Percentiles rank a stretch among this genome's conserved stretches.
Evolutionary conservation across 768 basidiomycete species (phyloP).

Genomic region (Cubamyces sp.): DNA sequence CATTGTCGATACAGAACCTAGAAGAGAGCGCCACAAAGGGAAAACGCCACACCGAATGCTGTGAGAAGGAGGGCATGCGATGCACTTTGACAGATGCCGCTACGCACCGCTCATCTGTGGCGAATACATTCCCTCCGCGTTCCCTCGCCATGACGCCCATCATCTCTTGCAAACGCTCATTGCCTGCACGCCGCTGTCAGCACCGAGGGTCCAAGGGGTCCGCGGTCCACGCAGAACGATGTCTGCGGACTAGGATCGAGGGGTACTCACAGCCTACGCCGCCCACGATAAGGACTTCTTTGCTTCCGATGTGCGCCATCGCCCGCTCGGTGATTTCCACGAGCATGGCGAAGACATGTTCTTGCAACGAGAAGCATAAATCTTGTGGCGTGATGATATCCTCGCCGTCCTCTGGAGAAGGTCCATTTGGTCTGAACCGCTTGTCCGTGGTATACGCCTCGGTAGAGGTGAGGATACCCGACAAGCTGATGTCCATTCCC

Average conservation of each 20-base stretch:
- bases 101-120: constrained; percentile 89
- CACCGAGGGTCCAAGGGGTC: background rate
- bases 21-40: background rate
- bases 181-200: constrained; percentile 54
- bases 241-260: background rate
- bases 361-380: constrained; percentile 95
- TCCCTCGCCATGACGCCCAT: constrained; percentile 98
- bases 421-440: constrained; percentile 63
- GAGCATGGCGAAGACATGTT: constrained; percentile 96
- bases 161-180: constrained; percentile 94
- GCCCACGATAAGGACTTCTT: constrained; percentile 95
- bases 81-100: constrained; percentile 4
- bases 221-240: too few relatives aligned
- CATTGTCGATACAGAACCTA: constrained; percentile 99
- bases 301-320: constrained; percentile 98
- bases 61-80: background rate
- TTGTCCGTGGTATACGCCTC: constrained; percentile 90
- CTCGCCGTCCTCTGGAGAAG: constrained; percentile 45
- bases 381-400: constrained; percentile 94
- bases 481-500: constrained; percentile 97
- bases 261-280: constrained; percentile 93
- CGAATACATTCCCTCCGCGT: constrained; percentile 86
- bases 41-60: background rate
- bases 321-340: constrained; percentile 99
- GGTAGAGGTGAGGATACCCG: constrained; percentile 87